A percentile compares a stretch with the other conserved stretches of the same genome.
These are phyloP conservation scores for Moesziomyces sp. DNA, from an alignment of 1,284 basidiomycete genomes.

Conservation along the genomic window DNA sequence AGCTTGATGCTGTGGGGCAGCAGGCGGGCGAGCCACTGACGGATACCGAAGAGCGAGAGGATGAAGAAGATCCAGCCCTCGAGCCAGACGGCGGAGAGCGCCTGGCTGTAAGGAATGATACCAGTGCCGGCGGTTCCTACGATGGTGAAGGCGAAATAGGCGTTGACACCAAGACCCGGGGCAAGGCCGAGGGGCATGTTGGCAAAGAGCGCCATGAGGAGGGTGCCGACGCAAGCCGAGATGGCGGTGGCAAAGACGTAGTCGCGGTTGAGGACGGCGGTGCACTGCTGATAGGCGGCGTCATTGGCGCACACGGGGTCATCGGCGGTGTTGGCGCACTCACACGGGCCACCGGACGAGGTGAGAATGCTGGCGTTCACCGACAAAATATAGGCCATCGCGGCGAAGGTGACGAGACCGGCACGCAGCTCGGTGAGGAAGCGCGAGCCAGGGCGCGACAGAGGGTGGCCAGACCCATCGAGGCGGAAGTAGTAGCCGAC, in stretches of 20 bases:
- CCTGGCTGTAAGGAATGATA: conserved; percentile 80
- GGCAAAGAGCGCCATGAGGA: conserved; percentile 83
- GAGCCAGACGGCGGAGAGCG: conserved; percentile 81
- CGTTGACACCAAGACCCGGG: conserved; percentile 74
- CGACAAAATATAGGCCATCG: conserved; percentile 73
- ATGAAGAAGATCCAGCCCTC: conserved; percentile 83
- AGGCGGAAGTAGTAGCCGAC: conserved; percentile 84
- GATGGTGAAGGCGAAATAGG: conserved; percentile 89
- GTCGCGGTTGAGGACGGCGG: conserved; percentile 49
- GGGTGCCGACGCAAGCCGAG: conserved; percentile 78
- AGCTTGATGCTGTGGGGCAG: conserved; percentile 88
- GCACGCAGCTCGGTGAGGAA: conserved; percentile 71
- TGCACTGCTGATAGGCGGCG: conserved; percentile 72
- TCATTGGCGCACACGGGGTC: conserved; percentile 72
- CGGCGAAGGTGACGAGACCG: conserved; percentile 64
- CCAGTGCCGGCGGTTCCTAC: conserved; percentile 84
- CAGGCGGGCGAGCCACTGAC: conserved; percentile 87
- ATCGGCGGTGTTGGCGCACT: conserved; percentile 72
- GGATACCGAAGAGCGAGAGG: conserved; percentile 83
- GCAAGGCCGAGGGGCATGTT: conserved; percentile 82
- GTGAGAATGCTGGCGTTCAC: conserved; percentile 75
- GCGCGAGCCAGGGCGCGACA: conserved; percentile 79
- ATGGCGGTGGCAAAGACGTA: conserved; percentile 76
- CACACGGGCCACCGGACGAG: conserved; percentile 83
- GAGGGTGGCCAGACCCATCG: conserved; percentile 81